Base-by-base conservation (phyloP, 352 stramenopile genomes). In the Globisporangium ultimum region DNA sequence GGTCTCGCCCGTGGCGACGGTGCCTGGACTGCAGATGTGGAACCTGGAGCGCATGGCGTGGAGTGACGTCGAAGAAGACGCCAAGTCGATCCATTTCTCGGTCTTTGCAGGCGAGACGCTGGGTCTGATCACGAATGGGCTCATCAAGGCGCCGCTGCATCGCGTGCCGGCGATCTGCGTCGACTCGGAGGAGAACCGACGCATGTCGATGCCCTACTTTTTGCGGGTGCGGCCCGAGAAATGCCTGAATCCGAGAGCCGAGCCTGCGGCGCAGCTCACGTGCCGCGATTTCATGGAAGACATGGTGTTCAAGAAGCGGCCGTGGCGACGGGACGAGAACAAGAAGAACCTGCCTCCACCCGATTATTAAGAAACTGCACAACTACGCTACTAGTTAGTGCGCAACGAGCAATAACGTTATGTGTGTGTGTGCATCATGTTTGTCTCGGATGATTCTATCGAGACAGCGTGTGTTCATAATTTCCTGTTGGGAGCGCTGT, bases 141-240 rank as follows among this genome's bases (percentile, higher is more conserved):
- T 88, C 21, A 88, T 94, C 55, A 68, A 72, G 13, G 83, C 79
- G 1, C 81, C 81, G 48, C 62, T 94, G 24, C 83, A 94, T 58
- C 83, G 83, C n/a, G 85, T 94, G 5, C 80, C 85, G 9, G 78
- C 80, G 0, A 85, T 89, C 43, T 74, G 70, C 32, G 82, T 89
- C 13, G 62, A 74, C n/a, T 64, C 49, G 1, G 85, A 91, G 51
- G 67, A 64, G 0, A 50, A 80, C n/a, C 76, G 83, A 1, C 79
- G 83, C 53, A 94, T 94, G 85, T 94, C 85, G 1, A 94, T 94
- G 85, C 85, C 85, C 8, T 94, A 89, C 55, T 94, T 93, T 58
- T 58, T 94, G 36, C 66, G 85, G 22, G 78, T 69, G 7, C 71
- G 71, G 15, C 85, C 85, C 7, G 59, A 86, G 22, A 68, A 63